A percentile compares a stretch with the other conserved stretches of the same genome.
These are phyloP conservation scores for Chrysanthemum makinoi DNA, from an alignment of 129 eudicot genomes.

Conservation along the genomic window DNA sequence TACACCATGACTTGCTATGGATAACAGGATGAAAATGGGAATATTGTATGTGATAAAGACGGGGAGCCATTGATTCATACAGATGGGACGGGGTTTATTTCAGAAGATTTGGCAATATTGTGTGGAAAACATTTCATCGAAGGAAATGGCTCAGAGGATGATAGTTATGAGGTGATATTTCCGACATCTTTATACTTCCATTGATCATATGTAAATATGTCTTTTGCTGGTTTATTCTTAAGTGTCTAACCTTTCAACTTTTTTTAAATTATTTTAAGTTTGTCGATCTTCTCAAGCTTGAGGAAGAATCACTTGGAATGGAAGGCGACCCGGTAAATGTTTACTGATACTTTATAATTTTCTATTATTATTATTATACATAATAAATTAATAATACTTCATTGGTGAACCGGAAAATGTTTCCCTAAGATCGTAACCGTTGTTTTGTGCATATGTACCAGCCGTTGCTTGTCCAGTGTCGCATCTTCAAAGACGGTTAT, in stretches of 20 bases:
- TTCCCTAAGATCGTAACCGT: conserved; percentile 10
- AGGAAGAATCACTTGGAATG: conserved; percentile 25
- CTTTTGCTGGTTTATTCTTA: conserved; percentile 2
- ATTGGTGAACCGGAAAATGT: background rate
- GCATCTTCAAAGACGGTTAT: conserved; percentile 60
- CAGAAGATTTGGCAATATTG: conserved; percentile 68
- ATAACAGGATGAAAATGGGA: conserved; percentile 51
- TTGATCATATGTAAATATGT: background rate
- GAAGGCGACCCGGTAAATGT: conserved; percentile 55
- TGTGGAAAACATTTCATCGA: conserved; percentile 51
- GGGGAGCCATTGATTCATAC: conserved; percentile 68
- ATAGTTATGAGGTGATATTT: conserved; percentile 39
- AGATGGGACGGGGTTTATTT: conserved; percentile 88
- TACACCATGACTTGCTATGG: background rate
- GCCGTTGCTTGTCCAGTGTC: conserved; percentile 87
- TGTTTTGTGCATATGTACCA: conserved; percentile 28
- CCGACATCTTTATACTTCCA: background rate
- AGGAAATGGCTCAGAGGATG: conserved; percentile 37
- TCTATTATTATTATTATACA: background rate
- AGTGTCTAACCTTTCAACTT: conserved; percentile 6
- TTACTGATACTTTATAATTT: conserved; percentile 14
- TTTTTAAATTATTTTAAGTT: conserved; percentile 7
- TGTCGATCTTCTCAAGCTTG: background rate
- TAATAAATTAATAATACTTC: too few species aligned
- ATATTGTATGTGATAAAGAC: conserved; percentile 46